Evolutionary conservation across 306 rosid genomes (phyloP), one percentile per base, ranked within the genome.

Genomic region (Casuarina glauca): DNA sequence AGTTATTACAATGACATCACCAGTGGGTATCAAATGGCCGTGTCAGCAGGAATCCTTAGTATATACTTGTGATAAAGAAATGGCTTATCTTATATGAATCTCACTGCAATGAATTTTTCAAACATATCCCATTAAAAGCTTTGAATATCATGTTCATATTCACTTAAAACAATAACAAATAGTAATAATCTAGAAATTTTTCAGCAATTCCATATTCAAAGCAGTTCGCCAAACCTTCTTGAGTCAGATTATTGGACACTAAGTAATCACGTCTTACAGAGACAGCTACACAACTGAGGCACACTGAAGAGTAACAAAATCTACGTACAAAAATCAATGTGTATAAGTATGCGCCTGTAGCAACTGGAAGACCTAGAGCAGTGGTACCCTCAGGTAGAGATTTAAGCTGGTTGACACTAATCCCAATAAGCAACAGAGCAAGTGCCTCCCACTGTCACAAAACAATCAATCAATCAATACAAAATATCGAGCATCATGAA

Each of bases 381-480:
- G 86, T 6, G 64, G 88, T 51, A 60, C 97, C 97, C 81, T 89
- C 94, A 7, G 97, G 99, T 79, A 89, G 80, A 74, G 93, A 90
- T 68, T 88, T 84, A 81, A 96, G 79, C 80, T 96, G 99, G 83
- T 96, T 96, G 72, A 96, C 97, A 42, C 98, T 96, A 70, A 96
- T 93, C 38, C 99, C 98, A 79, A 96, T 96, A 53, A 96, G 98
- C 89, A 93, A 78, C n/a, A 96, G 80, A 36, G 97, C 99, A 80
- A 96, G 99, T 57, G 99, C 99, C 80, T 96, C 98, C 96, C 99
- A 93, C 99, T 96, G 97, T 54, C 81, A 78, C 75, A 84, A 66
- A 62, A 53, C 32, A 26, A 26, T 26, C 72, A 77, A 84, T 76
- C 71, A 80, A 75, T 39, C 16, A 12, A 32, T 66, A 36, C 3